A percentile compares a stretch with the other conserved stretches of the same genome.
These are phyloP conservation scores for Sugiyamaella marilandica DNA, from an alignment of 805 yeast genomes.

Conservation along the genomic window DNA sequence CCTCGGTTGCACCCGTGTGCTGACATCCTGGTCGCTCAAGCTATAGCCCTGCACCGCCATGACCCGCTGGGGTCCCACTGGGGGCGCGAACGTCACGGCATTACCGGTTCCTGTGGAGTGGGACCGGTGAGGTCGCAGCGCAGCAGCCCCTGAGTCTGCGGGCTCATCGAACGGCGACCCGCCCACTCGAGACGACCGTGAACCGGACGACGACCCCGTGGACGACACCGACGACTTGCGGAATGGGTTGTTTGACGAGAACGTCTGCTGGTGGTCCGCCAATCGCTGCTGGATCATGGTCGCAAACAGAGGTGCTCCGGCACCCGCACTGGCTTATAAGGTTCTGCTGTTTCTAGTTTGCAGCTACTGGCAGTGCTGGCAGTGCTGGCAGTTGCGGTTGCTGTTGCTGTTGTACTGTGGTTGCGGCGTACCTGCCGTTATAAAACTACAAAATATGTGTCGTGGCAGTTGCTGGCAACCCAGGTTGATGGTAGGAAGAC, in stretches of 20 bases:
- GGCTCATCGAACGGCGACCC: slow-evolving; percentile 26
- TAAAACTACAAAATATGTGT: not conserved
- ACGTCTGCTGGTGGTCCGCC: not conserved
- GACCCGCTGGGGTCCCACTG: slow-evolving; percentile 1
- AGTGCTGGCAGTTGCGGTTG: too few relatives aligned
- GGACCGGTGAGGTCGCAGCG: not conserved
- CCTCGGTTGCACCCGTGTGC: not conserved
- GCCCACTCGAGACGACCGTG: not conserved
- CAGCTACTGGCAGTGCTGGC: too few relatives aligned
- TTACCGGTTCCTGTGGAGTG: not conserved
- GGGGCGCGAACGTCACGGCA: not conserved
- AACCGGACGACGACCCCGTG: slow-evolving; percentile 7
- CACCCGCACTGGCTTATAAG: slow-evolving; percentile 1
- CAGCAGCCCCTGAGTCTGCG: not conserved
- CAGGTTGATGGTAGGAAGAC: not conserved
- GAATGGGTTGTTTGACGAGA: slow-evolving; percentile 26
- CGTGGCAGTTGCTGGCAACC: not conserved
- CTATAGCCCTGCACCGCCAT: slow-evolving; percentile 8
- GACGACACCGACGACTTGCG: slow-evolving; percentile 19
- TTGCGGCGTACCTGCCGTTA: not conserved
- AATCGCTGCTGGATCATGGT: slow-evolving; percentile 7
- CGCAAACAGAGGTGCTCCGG: slow-evolving; percentile 8
- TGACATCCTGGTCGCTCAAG: slow-evolving; percentile 6
- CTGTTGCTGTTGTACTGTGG: not conserved
- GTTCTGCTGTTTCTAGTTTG: slow-evolving; percentile 6